Percentiles rank a stretch among this genome's conserved stretches.
Conservation (phyloP, 306 rosid species). For the Aeschynomene evenia region DNA sequence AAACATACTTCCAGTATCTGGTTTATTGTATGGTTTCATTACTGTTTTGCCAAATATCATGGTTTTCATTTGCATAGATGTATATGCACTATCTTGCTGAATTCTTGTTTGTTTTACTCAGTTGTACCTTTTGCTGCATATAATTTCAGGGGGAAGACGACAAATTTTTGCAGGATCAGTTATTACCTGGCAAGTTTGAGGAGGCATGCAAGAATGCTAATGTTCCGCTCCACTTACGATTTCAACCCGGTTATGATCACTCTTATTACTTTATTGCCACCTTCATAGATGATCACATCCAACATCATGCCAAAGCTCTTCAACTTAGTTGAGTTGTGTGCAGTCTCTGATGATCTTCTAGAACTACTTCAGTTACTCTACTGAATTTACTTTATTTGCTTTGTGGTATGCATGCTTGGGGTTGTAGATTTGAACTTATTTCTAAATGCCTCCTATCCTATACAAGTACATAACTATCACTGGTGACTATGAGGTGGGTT, state of each 20-base stretch:
- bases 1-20: neutral
- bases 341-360: conserved; percentile 24
- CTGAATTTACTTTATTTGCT: conserved; percentile 12
- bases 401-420: neutral
- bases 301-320: conserved; percentile 91
- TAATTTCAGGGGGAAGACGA: conserved; percentile 85
- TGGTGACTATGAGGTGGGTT: neutral
- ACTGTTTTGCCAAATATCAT: neutral
- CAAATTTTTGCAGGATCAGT: conserved; percentile 68
- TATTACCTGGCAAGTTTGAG: conserved; percentile 74
- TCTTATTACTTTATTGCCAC: conserved; percentile 76
- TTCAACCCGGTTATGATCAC: conserved; percentile 89
- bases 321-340: conserved; percentile 45
- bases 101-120: neutral
- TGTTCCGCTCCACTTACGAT: conserved; percentile 63
- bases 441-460: neutral
- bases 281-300: conserved; percentile 91
- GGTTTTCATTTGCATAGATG: neutral
- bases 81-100: neutral
- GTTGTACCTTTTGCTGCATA: conserved; percentile 3
- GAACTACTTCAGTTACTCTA: conserved; percentile 13
- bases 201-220: conserved; percentile 73
- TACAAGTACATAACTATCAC: neutral
- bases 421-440: conserved; percentile 10
- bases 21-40: neutral